Base-by-base conservation (phyloP, 1,284 basidiomycete species). In the Afroboletus lepidellus region DNA sequence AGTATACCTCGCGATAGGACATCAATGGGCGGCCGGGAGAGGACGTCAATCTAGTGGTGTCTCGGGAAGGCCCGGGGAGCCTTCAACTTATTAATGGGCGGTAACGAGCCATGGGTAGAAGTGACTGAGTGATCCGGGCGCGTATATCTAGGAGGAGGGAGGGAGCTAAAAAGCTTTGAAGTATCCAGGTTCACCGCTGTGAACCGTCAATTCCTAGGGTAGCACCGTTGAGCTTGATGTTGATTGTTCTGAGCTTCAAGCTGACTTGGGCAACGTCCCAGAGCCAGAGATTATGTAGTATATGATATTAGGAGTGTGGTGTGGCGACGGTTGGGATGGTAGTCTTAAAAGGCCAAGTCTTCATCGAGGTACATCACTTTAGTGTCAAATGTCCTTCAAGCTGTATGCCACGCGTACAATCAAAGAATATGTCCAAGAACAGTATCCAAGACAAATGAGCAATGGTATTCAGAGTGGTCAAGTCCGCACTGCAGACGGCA, bases 1-100 rank as follows among this genome's bases (percentile, higher is more conserved):
- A 67, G 8, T 53, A 44, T 23, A 67, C 55, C 11, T 69, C 53
- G 27, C 58, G 69, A 6, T 39, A 5, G 69, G 65, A 30, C 68
- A 62, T 9, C 53, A 55, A 8, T 24, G 15, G 16, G 52, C 64
- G 0, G 60, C 64, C 44, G 55, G 46, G 53, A 50, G 16, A 71
- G 36, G 12, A 70, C 45, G 18, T 67, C 57, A 12, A 63, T 36
- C 6, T n/a, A n/a, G n/a, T n/a, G 68, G 55, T 8, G 61, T 67
- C 39, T 50, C 49, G 18, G 63, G 48, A 27, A 46, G 15, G 11
- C 48, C 5, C 15, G 49, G 16, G 8, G 45, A 34, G 15, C 37
- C 36, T 61, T 66, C 25, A 66, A 11, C 15, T 49, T 37, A 20
- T n/a, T 44, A 18, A 54, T 48, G 21, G 44, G n/a, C 32, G 20